These are phyloP conservation scores for Stellera chamaejasme DNA, from an alignment of 345 rosid species.

Conservation along the genomic window DNA sequence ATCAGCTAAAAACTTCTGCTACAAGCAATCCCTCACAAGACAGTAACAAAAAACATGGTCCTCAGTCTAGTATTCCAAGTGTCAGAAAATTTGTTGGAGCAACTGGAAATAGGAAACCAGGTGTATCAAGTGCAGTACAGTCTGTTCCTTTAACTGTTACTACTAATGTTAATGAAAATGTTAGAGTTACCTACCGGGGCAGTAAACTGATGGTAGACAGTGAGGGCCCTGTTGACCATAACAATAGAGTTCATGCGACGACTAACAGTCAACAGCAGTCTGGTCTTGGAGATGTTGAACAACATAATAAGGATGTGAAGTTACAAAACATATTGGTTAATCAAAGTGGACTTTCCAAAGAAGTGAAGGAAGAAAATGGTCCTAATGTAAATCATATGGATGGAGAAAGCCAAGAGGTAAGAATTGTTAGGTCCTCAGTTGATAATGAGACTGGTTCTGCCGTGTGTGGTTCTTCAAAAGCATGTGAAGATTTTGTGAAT, in stretches of 20 bases:
- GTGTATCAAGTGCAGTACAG: conserved; percentile 13
- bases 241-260: conserved; percentile 14
- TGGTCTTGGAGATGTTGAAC: conserved; percentile 21
- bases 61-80: conserved; percentile 24
- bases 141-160: conserved; percentile 18
- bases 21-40: conserved; percentile 25
- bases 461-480: conserved; percentile 10
- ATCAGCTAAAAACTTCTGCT: conserved; percentile 56
- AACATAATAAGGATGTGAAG: conserved; percentile 18
- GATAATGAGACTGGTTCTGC: conserved; percentile 4
- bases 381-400: conserved; percentile 6
- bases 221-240: conserved; percentile 13
- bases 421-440: not conserved
- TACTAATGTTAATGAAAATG: conserved; percentile 22
- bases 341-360: conserved; percentile 8
- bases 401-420: conserved; percentile 10
- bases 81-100: conserved; percentile 18
- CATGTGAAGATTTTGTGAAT: conserved; percentile 9
- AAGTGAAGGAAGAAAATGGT: conserved; percentile 15
- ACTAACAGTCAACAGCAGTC: conserved; percentile 22
- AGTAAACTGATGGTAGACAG: conserved; percentile 18
- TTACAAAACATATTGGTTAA: conserved; percentile 18
- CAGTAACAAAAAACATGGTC: conserved; percentile 21
- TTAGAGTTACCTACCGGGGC: conserved; percentile 16
- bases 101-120: conserved; percentile 12